phyloP scores from a whole-genome alignment of 257 asterid genomes.

The Rubia yunnanensis region DNA sequence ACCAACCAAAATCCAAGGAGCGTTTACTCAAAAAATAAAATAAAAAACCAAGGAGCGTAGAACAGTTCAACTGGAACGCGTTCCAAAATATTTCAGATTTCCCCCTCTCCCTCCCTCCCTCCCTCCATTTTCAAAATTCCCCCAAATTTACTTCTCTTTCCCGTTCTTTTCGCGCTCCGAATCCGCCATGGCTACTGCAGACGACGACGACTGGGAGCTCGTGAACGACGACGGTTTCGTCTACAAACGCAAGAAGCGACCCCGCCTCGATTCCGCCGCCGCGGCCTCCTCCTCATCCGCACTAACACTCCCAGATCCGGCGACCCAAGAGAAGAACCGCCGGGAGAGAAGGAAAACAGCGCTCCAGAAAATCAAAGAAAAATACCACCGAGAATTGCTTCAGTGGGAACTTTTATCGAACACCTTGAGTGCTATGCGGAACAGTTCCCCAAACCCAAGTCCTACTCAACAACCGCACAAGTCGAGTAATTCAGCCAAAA shows the following conservation, averaged over 20 bases:
- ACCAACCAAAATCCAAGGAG: too few species aligned
- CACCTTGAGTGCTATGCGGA: slow-evolving; percentile 40
- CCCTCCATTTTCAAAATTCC: background rate
- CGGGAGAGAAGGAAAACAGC: slow-evolving; percentile 45
- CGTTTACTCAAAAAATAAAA: too few species aligned
- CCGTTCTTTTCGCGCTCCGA: slow-evolving; percentile 12
- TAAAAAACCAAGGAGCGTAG: background rate
- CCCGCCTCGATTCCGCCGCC: slow-evolving; percentile 23
- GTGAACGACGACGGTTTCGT: slow-evolving; percentile 61
- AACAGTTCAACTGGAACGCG: background rate
- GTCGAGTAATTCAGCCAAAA: background rate
- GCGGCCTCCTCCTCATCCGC: slow-evolving; percentile 18
- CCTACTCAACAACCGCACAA: slow-evolving; percentile 5
- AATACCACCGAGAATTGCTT: slow-evolving; percentile 39
- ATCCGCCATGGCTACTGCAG: slow-evolving; percentile 36
- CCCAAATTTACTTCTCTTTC: background rate
- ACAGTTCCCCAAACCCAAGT: slow-evolving; percentile 17
- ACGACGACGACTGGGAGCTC: slow-evolving; percentile 60
- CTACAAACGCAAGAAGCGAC: slow-evolving; percentile 55
- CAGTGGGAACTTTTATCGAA: slow-evolving; percentile 76
- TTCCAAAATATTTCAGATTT: slow-evolving; percentile 1
- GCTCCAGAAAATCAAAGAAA: slow-evolving; percentile 47
- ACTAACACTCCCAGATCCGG: slow-evolving; percentile 55
- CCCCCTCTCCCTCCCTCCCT: background rate
- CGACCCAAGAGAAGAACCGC: slow-evolving; percentile 39